Conservation (phyloP, 768 basidiomycete genomes). For the Macrolepiota dolichaula region DNA sequence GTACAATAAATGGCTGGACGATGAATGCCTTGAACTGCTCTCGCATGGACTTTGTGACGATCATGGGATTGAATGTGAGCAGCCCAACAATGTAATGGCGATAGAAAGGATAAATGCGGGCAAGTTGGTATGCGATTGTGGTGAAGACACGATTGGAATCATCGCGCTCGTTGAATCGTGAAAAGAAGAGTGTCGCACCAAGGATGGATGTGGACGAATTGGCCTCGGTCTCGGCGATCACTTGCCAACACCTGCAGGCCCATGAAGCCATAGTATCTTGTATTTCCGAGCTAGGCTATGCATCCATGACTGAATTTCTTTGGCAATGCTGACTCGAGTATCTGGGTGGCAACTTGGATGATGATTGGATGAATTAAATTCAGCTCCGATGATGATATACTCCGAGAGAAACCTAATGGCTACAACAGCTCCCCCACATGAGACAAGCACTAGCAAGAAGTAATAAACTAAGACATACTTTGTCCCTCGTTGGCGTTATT, state of each 20-base stretch:
- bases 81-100: neutral
- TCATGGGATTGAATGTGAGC: neutral
- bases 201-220: slow-evolving; percentile 2
- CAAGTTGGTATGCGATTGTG: slow-evolving; percentile 2
- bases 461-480: too few species aligned
- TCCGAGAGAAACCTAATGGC: too few species aligned
- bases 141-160: neutral
- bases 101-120: neutral
- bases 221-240: neutral
- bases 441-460: too few species aligned
- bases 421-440: too few species aligned
- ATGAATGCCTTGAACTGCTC: neutral
- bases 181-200: slow-evolving; percentile 5
- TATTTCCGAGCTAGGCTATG: neutral
- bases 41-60: neutral
- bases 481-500: too few species aligned
- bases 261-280: neutral
- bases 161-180: neutral
- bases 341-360: neutral
- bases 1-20: neutral
- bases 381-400: too few species aligned
- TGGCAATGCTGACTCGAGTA: neutral
- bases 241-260: neutral
- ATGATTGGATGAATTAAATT: neutral
- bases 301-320: neutral